phyloP scores from a whole-genome alignment of 73 alveolate species.

The Diophrys appendiculata region DNA sequence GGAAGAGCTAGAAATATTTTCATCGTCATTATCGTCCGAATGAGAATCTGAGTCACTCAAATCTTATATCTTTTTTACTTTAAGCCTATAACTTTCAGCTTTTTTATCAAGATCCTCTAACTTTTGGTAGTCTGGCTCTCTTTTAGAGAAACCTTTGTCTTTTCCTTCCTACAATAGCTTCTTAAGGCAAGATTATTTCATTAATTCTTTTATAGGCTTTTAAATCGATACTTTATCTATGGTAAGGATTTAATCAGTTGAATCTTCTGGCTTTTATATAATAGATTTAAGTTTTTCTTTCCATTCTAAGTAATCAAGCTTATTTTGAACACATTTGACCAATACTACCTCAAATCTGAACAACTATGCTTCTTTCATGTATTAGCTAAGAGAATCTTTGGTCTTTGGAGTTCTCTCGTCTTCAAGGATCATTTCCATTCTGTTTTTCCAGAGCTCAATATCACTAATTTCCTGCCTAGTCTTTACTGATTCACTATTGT shows the following conservation, averaged over 20 bases:
- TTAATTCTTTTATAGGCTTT: too few species aligned
- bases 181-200: too few species aligned
- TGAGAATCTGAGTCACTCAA: conserved; percentile 15
- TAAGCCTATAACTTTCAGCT: conserved; percentile 1
- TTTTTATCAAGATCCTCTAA: conserved; percentile 28
- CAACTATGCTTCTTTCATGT: conserved; percentile 35
- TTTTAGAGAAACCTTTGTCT: conserved; percentile 22
- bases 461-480: conserved; percentile 2
- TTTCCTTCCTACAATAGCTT: conserved; percentile 33
- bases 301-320: conserved; percentile 43
- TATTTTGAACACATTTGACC: conserved; percentile 19
- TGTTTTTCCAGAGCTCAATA: conserved; percentile 37
- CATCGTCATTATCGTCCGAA: not conserved
- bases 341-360: conserved; percentile 37
- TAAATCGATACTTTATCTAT: too few species aligned
- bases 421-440: conserved; percentile 43
- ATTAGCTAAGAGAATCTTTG: conserved; percentile 17
- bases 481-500: conserved; percentile 5
- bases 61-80: conserved; percentile 5
- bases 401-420: conserved; percentile 28
- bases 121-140: not conserved
- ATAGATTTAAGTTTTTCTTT: conserved; percentile 18
- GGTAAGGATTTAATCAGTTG: too few species aligned
- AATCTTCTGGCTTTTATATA: not conserved
- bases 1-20: not conserved